These are phyloP conservation scores for Umbelopsis vinacea DNA, from an alignment of 192 early-diverging fungal species.

Conservation along the genomic window DNA sequence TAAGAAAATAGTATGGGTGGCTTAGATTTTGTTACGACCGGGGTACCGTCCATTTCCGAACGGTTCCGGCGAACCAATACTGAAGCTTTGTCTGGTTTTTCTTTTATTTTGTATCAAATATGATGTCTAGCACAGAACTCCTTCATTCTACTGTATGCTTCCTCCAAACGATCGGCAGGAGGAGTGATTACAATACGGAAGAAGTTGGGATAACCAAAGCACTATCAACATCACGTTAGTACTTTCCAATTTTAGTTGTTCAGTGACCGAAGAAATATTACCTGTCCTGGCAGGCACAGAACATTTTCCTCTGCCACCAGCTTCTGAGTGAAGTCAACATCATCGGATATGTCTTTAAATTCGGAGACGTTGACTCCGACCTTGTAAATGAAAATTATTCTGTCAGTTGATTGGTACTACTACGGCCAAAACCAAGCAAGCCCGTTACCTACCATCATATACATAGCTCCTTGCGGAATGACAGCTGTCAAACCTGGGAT, in stretches of 20 bases:
- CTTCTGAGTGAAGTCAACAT: slow-evolving; percentile 83
- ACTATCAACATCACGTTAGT: slow-evolving; percentile 27
- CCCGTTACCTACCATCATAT: slow-evolving; percentile 69
- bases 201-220: slow-evolving; percentile 81
- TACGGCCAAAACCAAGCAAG: neutral
- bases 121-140: slow-evolving; percentile 79
- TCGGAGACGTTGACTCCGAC: slow-evolving; percentile 66
- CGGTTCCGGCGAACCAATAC: neutral
- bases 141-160: slow-evolving; percentile 76
- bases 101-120: slow-evolving; percentile 19
- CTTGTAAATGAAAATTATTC: slow-evolving; percentile 24
- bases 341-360: slow-evolving; percentile 75
- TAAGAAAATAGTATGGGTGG: slow-evolving; percentile 4
- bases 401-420: neutral
- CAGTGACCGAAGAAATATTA: slow-evolving; percentile 26
- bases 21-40: slow-evolving; percentile 15
- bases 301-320: slow-evolving; percentile 85
- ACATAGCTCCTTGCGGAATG: slow-evolving; percentile 92
- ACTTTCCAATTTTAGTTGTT: too few relatives aligned
- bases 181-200: slow-evolving; percentile 84
- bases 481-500: slow-evolving; percentile 78
- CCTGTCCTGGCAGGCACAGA: slow-evolving; percentile 79
- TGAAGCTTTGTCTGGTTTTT: neutral
- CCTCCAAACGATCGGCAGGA: slow-evolving; percentile 70
- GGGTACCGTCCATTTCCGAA: neutral